These are phyloP conservation scores for Hypoxylon sp. DNA, from an alignment of 2,329 filamentous ascomycete species.

Conservation along the genomic window DNA sequence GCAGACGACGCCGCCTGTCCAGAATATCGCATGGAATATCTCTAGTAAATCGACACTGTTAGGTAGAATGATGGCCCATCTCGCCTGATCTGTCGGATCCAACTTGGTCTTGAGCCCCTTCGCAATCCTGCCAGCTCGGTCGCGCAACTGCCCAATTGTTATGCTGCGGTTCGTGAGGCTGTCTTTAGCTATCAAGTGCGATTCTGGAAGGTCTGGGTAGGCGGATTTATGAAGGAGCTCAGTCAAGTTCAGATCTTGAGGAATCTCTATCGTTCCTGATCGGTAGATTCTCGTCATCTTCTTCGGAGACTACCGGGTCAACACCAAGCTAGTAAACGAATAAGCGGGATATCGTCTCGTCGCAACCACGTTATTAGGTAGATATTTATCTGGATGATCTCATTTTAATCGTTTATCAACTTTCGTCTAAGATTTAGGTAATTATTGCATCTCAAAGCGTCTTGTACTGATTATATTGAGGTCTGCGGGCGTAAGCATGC, in stretches of 20 bases:
- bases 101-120: conserved; percentile 54
- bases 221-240: conserved; percentile 58
- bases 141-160: conserved; percentile 59
- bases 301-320: neutral
- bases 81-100: conserved; percentile 53
- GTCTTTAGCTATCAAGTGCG: conserved; percentile 59
- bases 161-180: conserved; percentile 61
- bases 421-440: neutral
- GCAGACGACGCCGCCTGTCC: conserved; percentile 57
- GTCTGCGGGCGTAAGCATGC: neutral
- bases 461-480: conserved; percentile 7
- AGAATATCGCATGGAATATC: conserved; percentile 58
- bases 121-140: conserved; percentile 58
- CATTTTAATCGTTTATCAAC: neutral
- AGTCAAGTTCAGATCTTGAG: conserved; percentile 58
- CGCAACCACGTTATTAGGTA: neutral
- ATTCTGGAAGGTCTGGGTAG: conserved; percentile 54
- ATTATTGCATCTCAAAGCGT: neutral
- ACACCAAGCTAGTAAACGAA: neutral
- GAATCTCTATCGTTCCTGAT: conserved; percentile 53
- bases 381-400: neutral
- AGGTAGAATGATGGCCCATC: conserved; percentile 60
- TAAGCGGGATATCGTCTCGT: neutral
- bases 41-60: conserved; percentile 62
- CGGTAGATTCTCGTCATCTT: conserved; percentile 54